phyloP scores from a whole-genome alignment of 73 alveolate species.

The Paramecium caudatum region DNA sequence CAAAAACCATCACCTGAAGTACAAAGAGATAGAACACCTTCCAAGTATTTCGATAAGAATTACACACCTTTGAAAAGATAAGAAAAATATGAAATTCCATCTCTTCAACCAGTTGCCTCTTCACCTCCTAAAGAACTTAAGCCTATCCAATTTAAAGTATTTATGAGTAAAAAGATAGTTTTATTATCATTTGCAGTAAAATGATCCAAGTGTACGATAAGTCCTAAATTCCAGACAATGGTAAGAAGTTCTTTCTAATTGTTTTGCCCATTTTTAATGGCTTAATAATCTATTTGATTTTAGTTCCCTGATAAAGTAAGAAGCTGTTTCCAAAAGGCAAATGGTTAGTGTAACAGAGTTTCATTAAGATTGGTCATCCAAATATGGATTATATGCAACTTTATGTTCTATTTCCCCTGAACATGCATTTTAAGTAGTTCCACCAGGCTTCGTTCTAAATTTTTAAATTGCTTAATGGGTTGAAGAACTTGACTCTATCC shows the following conservation, averaged over 20 bases:
- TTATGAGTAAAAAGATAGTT: neutral
- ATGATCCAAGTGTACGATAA: slow-evolving; percentile 13
- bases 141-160: slow-evolving; percentile 47
- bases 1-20: neutral
- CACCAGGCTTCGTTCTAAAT: neutral
- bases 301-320: neutral
- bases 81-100: slow-evolving; percentile 23
- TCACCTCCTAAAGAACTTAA: slow-evolving; percentile 28
- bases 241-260: slow-evolving; percentile 12
- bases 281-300: slow-evolving; percentile 9
- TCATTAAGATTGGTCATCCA: slow-evolving; percentile 28
- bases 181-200: neutral
- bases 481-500: neutral
- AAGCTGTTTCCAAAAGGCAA: slow-evolving; percentile 38
- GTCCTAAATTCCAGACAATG: slow-evolving; percentile 10
- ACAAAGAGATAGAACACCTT: slow-evolving; percentile 3
- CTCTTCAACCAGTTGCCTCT: neutral
- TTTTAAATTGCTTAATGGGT: slow-evolving; percentile 25
- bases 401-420: slow-evolving; percentile 39
- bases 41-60: slow-evolving; percentile 32
- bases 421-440: neutral
- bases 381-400: neutral
- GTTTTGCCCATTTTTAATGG: slow-evolving; percentile 27
- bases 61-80: slow-evolving; percentile 60
- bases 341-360: slow-evolving; percentile 50